phyloP scores from a whole-genome alignment of 306 rosid species.

The Neltuma alba region DNA sequence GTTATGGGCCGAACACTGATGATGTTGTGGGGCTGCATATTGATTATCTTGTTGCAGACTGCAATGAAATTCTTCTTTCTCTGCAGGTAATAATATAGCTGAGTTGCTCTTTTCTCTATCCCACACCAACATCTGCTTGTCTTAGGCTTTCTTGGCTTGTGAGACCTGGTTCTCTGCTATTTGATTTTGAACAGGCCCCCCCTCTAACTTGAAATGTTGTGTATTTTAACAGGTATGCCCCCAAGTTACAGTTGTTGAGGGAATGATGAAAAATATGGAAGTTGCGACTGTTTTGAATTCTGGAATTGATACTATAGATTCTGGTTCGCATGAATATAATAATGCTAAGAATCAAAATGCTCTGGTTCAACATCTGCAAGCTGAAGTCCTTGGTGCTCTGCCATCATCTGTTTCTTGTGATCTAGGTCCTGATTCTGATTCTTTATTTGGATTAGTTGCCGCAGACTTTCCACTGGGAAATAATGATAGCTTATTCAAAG shows the following conservation, averaged over 20 bases:
- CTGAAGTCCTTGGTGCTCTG: slow-evolving; percentile 65
- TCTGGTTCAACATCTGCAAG: slow-evolving; percentile 59
- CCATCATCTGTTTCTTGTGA: slow-evolving; percentile 58
- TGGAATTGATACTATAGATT: slow-evolving; percentile 41
- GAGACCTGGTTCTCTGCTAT: slow-evolving; percentile 13
- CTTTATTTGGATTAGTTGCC: slow-evolving; percentile 45
- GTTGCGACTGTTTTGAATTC: slow-evolving; percentile 58
- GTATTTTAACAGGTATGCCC: slow-evolving; percentile 65
- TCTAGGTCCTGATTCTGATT: slow-evolving; percentile 44
- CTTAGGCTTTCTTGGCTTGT: slow-evolving; percentile 34
- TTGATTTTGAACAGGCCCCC: slow-evolving; percentile 33
- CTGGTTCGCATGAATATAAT: slow-evolving; percentile 31
- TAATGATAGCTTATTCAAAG: slow-evolving; percentile 54
- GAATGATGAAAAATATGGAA: slow-evolving; percentile 61
- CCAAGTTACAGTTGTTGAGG: slow-evolving; percentile 60
- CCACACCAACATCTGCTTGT: slow-evolving; percentile 6
- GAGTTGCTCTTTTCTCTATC: background rate
- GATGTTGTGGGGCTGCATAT: slow-evolving; percentile 41
- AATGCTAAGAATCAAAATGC: slow-evolving; percentile 44
- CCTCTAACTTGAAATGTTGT: slow-evolving; percentile 43
- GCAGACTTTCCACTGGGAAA: slow-evolving; percentile 58
- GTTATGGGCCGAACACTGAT: slow-evolving; percentile 39
- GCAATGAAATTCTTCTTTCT: slow-evolving; percentile 57
- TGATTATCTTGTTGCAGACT: slow-evolving; percentile 67
- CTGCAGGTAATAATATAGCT: slow-evolving; percentile 64